Evolutionary conservation across 1,139 yeast species (phyloP), one percentile per base, ranked within the genome.

Genomic region (Saccharomyces uvarum): DNA sequence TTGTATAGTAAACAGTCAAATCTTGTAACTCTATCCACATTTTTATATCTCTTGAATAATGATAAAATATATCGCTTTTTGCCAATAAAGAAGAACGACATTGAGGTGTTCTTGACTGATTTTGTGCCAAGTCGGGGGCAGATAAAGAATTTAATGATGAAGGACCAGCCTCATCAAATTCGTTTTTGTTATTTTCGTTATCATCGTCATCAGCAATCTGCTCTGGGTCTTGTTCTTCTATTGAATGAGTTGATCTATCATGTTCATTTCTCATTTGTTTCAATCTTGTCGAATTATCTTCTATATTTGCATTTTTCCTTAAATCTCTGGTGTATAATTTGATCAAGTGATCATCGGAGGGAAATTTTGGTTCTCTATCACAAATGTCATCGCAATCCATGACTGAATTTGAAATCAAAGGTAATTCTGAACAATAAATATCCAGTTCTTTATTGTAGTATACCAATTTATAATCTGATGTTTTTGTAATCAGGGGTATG

Each of bases 371-470:
- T n/a, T 59, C 58, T 2, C 64, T 66, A 55, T 21, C 48, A 11
- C 46, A 41, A n/a, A 33, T 47, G 2, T 47, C 24, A 47, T 47
- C 46, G 16, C 50, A 53, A 11, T 72, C 74, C 16, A 73, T 57
- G 49, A 69, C 68, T 5, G 75, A 75, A 1, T 66, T 63, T 24
- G 70, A 66, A 27, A 76, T 62, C 55, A 80, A 68, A 0, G 91
- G 90, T 42, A 82, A 62, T 7, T 79, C 76, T 48, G 76, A 76
- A 60, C 88, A 81, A 61, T 79, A 81, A 0, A 84, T 72, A 60
- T 83, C 78, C 52, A 85, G 70, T 47, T 82, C 81, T 49, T 81
- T 78, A 61, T 83, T 82, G 67, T 79, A 83, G 67, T 76, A 86
- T 2, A 83, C 70, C 27, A 83, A 69, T 53, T 78, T 78, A n/a